Base-by-base conservation (phyloP, 192 early-diverging fungal genomes). In the Podochytrium sp. region DNA sequence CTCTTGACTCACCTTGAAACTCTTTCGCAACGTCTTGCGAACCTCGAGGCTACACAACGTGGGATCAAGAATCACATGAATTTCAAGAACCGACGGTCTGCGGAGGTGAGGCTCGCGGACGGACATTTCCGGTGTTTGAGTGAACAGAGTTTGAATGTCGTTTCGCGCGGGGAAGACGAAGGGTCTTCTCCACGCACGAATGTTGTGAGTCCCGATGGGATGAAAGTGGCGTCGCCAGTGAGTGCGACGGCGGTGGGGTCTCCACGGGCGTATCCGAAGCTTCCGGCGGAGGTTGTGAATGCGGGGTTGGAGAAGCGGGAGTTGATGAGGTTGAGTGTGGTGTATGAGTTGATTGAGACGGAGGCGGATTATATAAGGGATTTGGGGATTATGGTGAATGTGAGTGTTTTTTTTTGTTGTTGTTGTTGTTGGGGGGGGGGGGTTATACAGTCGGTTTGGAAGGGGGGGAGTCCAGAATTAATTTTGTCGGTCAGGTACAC, bases 321-420 rank as follows among this genome's bases (percentile, higher is more conserved):
- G 62, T 27, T 87, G 64, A 87, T 88, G 86, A 39, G 86, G 27
- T 56, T 88, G 50, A 76, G 67, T n/a, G 85, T 76, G 16, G 81
- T 88, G 16, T 88, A 88, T 71, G 86, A 88, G 72, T 52, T 88
- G 49, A 83, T 88, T 73, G 86, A 86, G 69, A 88, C 86, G 1
- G 86, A 88, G 76, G 71, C 79, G 39, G 86, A 88, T 53, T 88
- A 87, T 74, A 74, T 83, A 29, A 57, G 80, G 38, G 86, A 88
- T 74, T 62, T 88, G 27, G 53, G 73, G 23, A 66, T 82, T 43
- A 88, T 88, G 80, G 76, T 87, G 20, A 81, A 79, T 71, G 86
- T 87, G 53, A 62, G 77, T 50, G 2, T 10, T 76, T 5, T 20
- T 55, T 7, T 0, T 7, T 55, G 10, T 55, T 7, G 10, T 55